These are phyloP conservation scores for Ceratocystis smalleyi DNA, from an alignment of 2,329 filamentous ascomycete genomes.

Conservation along the genomic window DNA sequence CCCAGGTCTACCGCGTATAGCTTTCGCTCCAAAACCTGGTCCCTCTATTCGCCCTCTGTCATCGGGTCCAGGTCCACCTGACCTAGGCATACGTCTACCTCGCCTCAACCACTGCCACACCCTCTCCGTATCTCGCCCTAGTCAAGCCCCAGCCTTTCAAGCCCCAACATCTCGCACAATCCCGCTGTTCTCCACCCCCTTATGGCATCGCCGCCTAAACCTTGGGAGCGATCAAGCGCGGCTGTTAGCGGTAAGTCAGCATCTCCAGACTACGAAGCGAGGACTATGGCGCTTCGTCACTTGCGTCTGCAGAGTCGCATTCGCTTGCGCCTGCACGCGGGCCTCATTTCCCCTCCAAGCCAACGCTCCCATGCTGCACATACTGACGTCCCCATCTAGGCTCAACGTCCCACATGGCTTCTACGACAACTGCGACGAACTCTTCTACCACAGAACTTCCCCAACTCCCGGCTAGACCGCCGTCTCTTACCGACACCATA, in stretches of 20 bases:
- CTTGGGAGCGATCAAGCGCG: conserved; percentile 75
- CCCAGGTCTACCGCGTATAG: not conserved
- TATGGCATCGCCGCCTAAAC: conserved; percentile 82
- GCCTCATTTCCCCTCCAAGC: conserved; percentile 27
- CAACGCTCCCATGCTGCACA: conserved; percentile 5
- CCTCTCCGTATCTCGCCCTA: not conserved
- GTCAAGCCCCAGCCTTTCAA: not conserved
- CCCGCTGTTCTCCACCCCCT: not conserved
- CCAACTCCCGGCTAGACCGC: conserved; percentile 64
- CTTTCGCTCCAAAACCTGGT: not conserved
- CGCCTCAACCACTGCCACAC: not conserved
- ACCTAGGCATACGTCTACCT: not conserved
- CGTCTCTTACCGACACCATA: conserved; percentile 60
- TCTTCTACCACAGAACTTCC: conserved; percentile 36
- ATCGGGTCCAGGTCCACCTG: not conserved
- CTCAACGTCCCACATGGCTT: conserved; percentile 23
- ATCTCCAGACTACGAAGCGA: conserved; percentile 21
- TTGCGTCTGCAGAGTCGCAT: conserved; percentile 25
- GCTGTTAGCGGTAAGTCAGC: conserved; percentile 14
- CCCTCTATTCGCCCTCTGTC: not conserved
- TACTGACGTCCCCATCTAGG: conserved; percentile 17
- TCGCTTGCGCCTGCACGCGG: conserved; percentile 19
- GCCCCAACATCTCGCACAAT: not conserved
- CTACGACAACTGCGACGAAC: conserved; percentile 25
- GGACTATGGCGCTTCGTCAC: conserved; percentile 27